phyloP scores from a whole-genome alignment of 2,329 filamentous ascomycete genomes.

The Claviceps maximensis region DNA sequence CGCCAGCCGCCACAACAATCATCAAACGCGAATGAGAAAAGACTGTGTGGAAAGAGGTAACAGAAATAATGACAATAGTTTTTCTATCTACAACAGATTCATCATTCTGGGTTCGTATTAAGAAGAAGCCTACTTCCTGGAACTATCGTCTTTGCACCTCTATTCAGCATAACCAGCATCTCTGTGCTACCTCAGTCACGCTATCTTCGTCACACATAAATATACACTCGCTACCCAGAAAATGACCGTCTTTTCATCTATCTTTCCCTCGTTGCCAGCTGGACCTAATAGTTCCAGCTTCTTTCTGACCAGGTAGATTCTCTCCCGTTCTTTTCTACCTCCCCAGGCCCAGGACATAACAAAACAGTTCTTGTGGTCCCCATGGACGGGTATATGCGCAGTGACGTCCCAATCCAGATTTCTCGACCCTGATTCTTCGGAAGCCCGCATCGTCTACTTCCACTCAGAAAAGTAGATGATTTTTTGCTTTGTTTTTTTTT shows the following conservation, averaged over 20 bases:
- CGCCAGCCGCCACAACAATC: too few relatives aligned
- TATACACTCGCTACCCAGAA: not conserved
- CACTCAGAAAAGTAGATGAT: not conserved
- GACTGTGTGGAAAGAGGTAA: too few relatives aligned
- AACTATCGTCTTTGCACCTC: not conserved
- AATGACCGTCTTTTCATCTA: not conserved
- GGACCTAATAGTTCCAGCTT: not conserved
- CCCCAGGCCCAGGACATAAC: not conserved
- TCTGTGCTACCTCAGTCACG: conserved; percentile 2
- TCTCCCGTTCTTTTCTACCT: not conserved
- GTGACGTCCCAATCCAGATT: not conserved
- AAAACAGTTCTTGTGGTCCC: not conserved
- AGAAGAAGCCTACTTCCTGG: not conserved
- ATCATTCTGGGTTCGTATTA: not conserved
- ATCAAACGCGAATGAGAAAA: too few relatives aligned
- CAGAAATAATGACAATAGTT: not conserved
- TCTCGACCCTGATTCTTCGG: not conserved
- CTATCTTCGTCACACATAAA: not conserved
- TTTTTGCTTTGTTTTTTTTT: not conserved
- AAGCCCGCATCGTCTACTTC: not conserved
- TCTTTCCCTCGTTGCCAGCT: not conserved
- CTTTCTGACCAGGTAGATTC: too few relatives aligned
- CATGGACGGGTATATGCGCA: not conserved
- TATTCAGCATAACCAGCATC: conserved; percentile 5
- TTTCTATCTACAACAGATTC: not conserved